Evolutionary conservation across 192 early-diverging fungal species (phyloP), one percentile per base, ranked within the genome.

Genomic region (Lobosporangium transversale): DNA sequence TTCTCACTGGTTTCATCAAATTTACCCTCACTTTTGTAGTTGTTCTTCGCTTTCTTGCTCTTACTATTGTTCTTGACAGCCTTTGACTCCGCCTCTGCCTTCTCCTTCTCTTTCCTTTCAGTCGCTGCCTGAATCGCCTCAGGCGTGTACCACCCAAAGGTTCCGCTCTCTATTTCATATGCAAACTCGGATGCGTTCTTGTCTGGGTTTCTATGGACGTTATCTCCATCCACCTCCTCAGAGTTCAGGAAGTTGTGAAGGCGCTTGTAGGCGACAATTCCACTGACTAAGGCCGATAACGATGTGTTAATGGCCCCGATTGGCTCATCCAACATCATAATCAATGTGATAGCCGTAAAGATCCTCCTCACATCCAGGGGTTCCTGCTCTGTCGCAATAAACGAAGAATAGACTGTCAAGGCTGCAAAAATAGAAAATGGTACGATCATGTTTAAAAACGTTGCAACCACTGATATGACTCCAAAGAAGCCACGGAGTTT

Each of bases 301-400:
- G 93, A 84, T 20, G 58, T 71, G 3, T 89, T 90, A 37, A 94
- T 80, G 52, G 84, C 70, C 44, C 76, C 57, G 15, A 94, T 71
- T 17, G 94, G 92, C 62, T 90, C 90, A 68, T 87, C 86, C 53
- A 94, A 66, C 60, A 94, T 78, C 69, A 91, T 92, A 81, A 96
- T 92, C 24, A 96, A 79, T 7, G 91, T 80, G 36, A 96, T 82
- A 0, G 91, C 84, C 0, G 91, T 91, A 68, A 94, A 94, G 2
- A 90, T 86, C 23, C 89, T 61, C 37, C 76, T 79, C 3, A 89
- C 73, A 11, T 85, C 84, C 52, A 93, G 68, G 18, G 84, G 82
- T 5, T 50, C 53, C 1, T 62, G 56, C 0, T 42, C 12, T 0
- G 60, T 30, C 11, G 63, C 76, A 21, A 80, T 55, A 40, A 10